Evolutionary conservation across 805 yeast genomes (phyloP), one percentile per base, ranked within the genome.

Genomic region (Cyberlindnera suaveolens): DNA sequence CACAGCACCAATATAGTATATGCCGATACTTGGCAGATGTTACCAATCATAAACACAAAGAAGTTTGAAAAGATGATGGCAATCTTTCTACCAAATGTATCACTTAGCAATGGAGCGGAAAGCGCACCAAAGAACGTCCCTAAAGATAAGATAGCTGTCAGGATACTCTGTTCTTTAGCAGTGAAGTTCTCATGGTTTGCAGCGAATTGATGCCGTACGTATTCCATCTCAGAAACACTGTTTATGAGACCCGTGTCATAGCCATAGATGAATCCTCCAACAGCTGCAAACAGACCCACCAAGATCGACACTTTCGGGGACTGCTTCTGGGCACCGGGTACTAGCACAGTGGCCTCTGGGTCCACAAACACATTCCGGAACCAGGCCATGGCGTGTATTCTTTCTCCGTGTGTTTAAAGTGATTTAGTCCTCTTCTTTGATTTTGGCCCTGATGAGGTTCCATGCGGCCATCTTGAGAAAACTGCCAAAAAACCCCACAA

Each of bases 231-330:
- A 42, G 83, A 58, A 6, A 88, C 66, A 48, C 86, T 87, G 58
- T 87, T 87, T 40, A 87, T 82, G 38, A 86, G 66, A 1, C 96
- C 96, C 0, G 96, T 88, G 61, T 88, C 96, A 58, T 85, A 89
- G 1, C 96, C 96, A 59, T 83, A 88, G 34, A 88, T 67, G 58
- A 88, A 85, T 0, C 96, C 96, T 23, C 96, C 96, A n/a, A 85
- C 75, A 13, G 96, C 95, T 10, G 93, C 91, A 46, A 87, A 80
- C 18, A 77, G 58, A 45, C 95, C 96, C 4, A 88, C 90, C 8
- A 75, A 65, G 30, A 85, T 61, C 4, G 95, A 87, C 72, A 82
- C 78, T 36, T 71, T 63, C 3, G 80, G 70, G 0, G 87, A 77
- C 52, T 68, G 75, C 4, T 51, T 54, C 39, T 53, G 61, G 0